Conservation (phyloP, 1,139 yeast genomes). For the Blastobotrys ciferrii region DNA sequence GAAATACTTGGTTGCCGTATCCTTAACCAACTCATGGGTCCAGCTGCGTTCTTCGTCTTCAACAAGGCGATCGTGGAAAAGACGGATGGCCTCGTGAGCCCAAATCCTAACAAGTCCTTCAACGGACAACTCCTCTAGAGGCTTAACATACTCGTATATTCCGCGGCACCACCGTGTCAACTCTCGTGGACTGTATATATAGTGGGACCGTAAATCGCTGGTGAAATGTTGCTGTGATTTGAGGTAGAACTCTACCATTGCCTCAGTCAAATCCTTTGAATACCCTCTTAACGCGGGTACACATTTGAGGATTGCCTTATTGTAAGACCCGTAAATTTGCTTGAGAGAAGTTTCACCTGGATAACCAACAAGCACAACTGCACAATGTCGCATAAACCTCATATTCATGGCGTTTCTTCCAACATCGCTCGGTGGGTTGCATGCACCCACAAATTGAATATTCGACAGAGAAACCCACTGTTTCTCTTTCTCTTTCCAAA, state of each 20-base stretch:
- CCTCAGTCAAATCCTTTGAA: slow-evolving; percentile 51
- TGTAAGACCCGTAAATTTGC: slow-evolving; percentile 66
- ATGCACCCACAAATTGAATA: slow-evolving; percentile 88
- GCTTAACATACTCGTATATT: slow-evolving; percentile 55
- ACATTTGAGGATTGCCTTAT: slow-evolving; percentile 55
- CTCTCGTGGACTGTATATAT: slow-evolving; percentile 87
- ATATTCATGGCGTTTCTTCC: slow-evolving; percentile 62
- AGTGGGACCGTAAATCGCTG: slow-evolving; percentile 48
- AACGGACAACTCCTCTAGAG: slow-evolving; percentile 40
- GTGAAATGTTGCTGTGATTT: slow-evolving; percentile 46
- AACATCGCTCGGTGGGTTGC: slow-evolving; percentile 82
- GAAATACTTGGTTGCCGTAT: slow-evolving; percentile 45
- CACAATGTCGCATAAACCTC: slow-evolving; percentile 69
- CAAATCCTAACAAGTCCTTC: slow-evolving; percentile 59
- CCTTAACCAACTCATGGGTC: slow-evolving; percentile 48
- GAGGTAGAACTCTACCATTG: slow-evolving; percentile 66
- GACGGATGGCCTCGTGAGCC: slow-evolving; percentile 78
- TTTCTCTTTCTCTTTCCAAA: slow-evolving; percentile 62
- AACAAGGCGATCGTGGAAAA: slow-evolving; percentile 73
- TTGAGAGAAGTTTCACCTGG: slow-evolving; percentile 65
- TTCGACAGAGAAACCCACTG: slow-evolving; percentile 68
- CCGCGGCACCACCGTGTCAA: slow-evolving; percentile 87
- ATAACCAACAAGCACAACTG: slow-evolving; percentile 73
- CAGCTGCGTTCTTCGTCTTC: slow-evolving; percentile 48
- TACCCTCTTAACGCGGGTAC: slow-evolving; percentile 63